A percentile compares a stretch with the other conserved stretches of the same genome.
Evolutionary conservation across 2,329 filamentous ascomycete genomes (phyloP).

Genomic region (Verticillium albo-atrum): DNA sequence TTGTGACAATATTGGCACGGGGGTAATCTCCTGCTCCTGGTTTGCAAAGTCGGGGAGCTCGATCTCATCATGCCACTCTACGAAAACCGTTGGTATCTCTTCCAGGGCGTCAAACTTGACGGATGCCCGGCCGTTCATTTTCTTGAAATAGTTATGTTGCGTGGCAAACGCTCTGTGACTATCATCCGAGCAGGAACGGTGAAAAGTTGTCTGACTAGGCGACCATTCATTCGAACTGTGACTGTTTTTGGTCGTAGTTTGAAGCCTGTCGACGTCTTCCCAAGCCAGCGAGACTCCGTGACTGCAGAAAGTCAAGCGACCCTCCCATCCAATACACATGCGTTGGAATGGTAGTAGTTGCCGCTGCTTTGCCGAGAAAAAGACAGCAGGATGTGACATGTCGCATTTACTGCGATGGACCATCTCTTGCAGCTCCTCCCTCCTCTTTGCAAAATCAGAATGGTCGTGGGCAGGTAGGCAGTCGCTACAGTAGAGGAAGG

Average conservation of each 20-base stretch:
- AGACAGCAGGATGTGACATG: background rate
- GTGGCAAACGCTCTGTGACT: too few relatives aligned
- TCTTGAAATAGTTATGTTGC: too few relatives aligned
- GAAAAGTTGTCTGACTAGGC: too few relatives aligned
- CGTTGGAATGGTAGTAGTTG: background rate
- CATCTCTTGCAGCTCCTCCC: background rate
- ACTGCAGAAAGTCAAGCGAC: background rate
- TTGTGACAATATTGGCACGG: too few relatives aligned
- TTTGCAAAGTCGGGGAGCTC: too few relatives aligned
- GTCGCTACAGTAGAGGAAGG: background rate
- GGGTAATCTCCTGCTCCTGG: too few relatives aligned
- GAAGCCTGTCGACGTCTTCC: background rate
- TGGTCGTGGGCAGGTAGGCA: background rate
- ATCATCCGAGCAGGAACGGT: too few relatives aligned
- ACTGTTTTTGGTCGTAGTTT: background rate
- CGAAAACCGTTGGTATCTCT: too few relatives aligned
- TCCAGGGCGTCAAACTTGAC: too few relatives aligned
- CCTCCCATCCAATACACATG: background rate
- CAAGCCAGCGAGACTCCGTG: background rate
- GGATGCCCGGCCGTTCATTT: too few relatives aligned
- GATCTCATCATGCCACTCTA: too few relatives aligned
- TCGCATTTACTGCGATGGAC: background rate
- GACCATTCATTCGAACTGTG: too few relatives aligned
- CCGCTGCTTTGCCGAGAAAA: background rate
- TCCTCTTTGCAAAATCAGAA: background rate